phyloP scores from a whole-genome alignment of 129 eudicot genomes.

The sunflower (Helianthus annuus) region HanXRQr2.0-SUNRISE NC_035448.2:19119317-19119816 shows the following conservation, averaged over 20 bases:
- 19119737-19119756: conserved; percentile 13
- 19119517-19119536: neutral
- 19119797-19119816: conserved; percentile 22
- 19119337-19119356: too few relatives aligned
- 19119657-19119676: neutral
- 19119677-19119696: neutral
- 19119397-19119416: neutral
- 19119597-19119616: neutral
- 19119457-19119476: conserved; percentile 9
- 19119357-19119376: neutral
- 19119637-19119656: conserved; percentile 18
- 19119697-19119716: neutral
- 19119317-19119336: too few relatives aligned
- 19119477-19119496: neutral
- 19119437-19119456: conserved; percentile 26
- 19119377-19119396: neutral
- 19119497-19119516: conserved; percentile 11
- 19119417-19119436: neutral
- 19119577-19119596: neutral
- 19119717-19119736: conserved; percentile 15
- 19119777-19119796: conserved; percentile 30
- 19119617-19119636: neutral
- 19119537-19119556: neutral
- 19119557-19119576: neutral
- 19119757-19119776: conserved; percentile 18